A percentile compares a stretch with the other conserved stretches of the same genome.
phyloP scores from a whole-genome alignment of 2,329 filamentous ascomycete genomes.

The Diaporthe citrichinensis region DNA sequence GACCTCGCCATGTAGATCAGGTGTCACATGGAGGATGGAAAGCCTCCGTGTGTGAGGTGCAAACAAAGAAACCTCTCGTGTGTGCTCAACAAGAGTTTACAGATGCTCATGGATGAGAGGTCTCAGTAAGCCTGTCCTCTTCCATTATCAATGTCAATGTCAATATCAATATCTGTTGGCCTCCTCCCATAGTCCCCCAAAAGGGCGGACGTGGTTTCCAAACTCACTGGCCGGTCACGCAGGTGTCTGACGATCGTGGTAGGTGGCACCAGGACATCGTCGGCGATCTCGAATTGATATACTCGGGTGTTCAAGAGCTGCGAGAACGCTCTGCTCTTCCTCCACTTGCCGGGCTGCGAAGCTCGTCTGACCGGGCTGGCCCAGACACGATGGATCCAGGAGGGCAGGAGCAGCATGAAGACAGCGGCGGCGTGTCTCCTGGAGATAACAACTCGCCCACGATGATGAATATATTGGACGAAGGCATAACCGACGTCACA shows the following conservation, averaged over 20 bases:
- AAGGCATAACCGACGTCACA: constrained; percentile 54
- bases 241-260: constrained; percentile 4
- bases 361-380: constrained; percentile 36
- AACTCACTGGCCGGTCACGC: neutral
- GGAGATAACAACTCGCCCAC: constrained; percentile 45
- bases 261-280: constrained; percentile 17
- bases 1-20: constrained; percentile 51
- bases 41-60: constrained; percentile 56
- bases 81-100: constrained; percentile 57
- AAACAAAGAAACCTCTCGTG: constrained; percentile 54
- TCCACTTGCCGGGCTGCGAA: constrained; percentile 42
- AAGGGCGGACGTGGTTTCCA: neutral
- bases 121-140: constrained; percentile 50
- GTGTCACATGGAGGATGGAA: constrained; percentile 57
- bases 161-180: neutral
- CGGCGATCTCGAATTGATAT: constrained; percentile 45
- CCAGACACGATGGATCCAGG: constrained; percentile 25
- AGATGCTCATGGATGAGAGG: constrained; percentile 58
- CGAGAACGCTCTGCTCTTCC: constrained; percentile 42
- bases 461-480: constrained; percentile 48
- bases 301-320: constrained; percentile 43
- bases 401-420: constrained; percentile 31
- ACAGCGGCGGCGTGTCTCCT: constrained; percentile 42
- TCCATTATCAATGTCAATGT: neutral
- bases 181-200: neutral